A percentile compares a stretch with the other conserved stretches of the same genome.
Evolutionary conservation across 169 alveolate genomes (phyloP).

Genomic region (Cryptosporidium ubiquitum): DNA sequence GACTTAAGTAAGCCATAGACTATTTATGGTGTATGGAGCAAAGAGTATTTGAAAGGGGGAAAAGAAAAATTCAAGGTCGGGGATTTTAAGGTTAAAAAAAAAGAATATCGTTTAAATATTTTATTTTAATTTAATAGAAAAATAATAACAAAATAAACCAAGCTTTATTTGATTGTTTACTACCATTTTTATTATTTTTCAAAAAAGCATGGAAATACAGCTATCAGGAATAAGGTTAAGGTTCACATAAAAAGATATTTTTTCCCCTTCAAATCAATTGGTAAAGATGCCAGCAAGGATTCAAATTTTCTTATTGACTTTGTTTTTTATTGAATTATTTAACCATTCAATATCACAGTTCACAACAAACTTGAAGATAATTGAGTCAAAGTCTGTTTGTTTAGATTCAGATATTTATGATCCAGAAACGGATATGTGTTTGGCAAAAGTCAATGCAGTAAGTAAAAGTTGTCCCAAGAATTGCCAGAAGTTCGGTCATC

Average conservation of each 20-base stretch:
- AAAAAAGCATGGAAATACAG: not conserved
- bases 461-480: conserved; percentile 51
- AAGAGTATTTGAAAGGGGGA: not conserved
- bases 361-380: not conserved
- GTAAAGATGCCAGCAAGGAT: not conserved
- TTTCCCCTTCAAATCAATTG: not conserved
- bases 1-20: not conserved
- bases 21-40: not conserved
- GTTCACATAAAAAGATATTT: not conserved
- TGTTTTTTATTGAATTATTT: conserved; percentile 5
- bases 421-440: conserved; percentile 52
- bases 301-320: not conserved
- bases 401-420: conserved; percentile 53
- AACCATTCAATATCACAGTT: conserved; percentile 15
- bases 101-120: not conserved
- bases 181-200: too few species aligned
- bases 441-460: conserved; percentile 42
- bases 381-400: conserved; percentile 51
- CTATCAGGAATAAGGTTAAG: not conserved
- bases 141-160: not conserved
- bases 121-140: too few species aligned
- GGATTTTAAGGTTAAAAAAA: not conserved
- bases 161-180: too few species aligned
- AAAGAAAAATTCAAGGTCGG: not conserved
- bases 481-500: conserved; percentile 49